Base-by-base conservation (phyloP, 1,139 yeast species). In the Candida sp. region DNA sequence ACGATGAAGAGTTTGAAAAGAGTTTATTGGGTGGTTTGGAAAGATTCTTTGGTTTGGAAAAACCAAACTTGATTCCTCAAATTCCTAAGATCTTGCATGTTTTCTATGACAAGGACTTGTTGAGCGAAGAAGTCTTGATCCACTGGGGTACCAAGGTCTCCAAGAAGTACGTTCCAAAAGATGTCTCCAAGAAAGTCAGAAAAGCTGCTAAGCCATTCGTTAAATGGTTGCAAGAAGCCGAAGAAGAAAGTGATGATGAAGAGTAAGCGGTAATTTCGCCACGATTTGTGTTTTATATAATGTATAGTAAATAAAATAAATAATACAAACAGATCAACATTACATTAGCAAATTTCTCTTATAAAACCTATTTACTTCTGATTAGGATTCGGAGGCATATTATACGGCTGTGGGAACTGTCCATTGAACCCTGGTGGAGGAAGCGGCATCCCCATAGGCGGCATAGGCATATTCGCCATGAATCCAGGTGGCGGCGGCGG, bases 11-110 rank as follows among this genome's bases (percentile, higher is more conserved):
- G 51, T 90, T 84, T 63, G 97, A 96, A 75, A 89, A 85, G 75
- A 90, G 97, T 11, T 84, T 94, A 62, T 81, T 94, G 56, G 99
- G 99, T 60, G 99, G 99, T 56, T 80, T 94, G 61, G 99, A 94
- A 78, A 88, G 99, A 69, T 85, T 91, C 68, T 76, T 94, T 60
- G 99, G 98, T 56, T 73, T 89, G 57, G 90, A 87, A 65, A 84
- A 89, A 63, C 89, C 90, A 40, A 88, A 81, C n/a, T 79, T 92
- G 64, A 83, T 90, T 62, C 81, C 89, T 51, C 67, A 75, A 51
- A 80, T 93, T 50, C 96, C 98, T 59, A 90, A 90, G 71, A 85
- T 94, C 55, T 80, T 94, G 66, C 84, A 90, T 72, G 79, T 83
- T 61, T 76, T 91, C 50, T 96, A 94, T 73, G 92, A 93, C 66